Percentiles rank a stretch among this genome's conserved stretches.
Conservation (phyloP, 352 stramenopile species). For the Phytophthora quininea region DNA sequence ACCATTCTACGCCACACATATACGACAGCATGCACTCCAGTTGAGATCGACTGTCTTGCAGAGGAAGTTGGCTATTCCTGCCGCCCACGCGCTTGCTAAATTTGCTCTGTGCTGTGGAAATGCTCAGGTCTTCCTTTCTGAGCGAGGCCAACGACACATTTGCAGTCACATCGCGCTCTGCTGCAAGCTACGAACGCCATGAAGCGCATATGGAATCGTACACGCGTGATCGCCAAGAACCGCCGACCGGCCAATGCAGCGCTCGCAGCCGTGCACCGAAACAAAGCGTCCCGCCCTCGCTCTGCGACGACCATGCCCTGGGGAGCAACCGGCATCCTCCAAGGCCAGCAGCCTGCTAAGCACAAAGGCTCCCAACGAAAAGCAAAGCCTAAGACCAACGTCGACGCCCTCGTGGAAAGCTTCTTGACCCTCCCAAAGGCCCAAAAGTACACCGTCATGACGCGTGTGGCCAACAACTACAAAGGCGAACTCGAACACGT, state of each 20-base stretch:
- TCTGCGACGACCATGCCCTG: constrained; percentile 28
- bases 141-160: not conserved
- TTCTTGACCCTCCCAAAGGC: constrained; percentile 68
- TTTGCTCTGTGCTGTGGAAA: not conserved
- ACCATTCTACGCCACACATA: not conserved
- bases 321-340: constrained; percentile 12
- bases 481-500: constrained; percentile 72
- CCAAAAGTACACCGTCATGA: constrained; percentile 58
- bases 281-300: constrained; percentile 21
- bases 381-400: constrained; percentile 33
- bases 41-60: not conserved
- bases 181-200: constrained; percentile 21
- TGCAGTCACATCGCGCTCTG: not conserved
- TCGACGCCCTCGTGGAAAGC: constrained; percentile 54
- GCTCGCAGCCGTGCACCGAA: constrained; percentile 20
- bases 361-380: constrained; percentile 23
- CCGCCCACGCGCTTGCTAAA: not conserved
- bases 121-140: not conserved
- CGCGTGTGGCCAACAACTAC: constrained; percentile 53
- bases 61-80: not conserved
- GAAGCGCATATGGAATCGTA: constrained; percentile 31
- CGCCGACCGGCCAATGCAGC: constrained; percentile 29
- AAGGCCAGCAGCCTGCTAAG: constrained; percentile 22
- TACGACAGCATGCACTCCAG: not conserved
- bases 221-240: constrained; percentile 22